Evolutionary conservation across 1,139 yeast species (phyloP).

Genomic region (Blastobotrys indianensis): DNA sequence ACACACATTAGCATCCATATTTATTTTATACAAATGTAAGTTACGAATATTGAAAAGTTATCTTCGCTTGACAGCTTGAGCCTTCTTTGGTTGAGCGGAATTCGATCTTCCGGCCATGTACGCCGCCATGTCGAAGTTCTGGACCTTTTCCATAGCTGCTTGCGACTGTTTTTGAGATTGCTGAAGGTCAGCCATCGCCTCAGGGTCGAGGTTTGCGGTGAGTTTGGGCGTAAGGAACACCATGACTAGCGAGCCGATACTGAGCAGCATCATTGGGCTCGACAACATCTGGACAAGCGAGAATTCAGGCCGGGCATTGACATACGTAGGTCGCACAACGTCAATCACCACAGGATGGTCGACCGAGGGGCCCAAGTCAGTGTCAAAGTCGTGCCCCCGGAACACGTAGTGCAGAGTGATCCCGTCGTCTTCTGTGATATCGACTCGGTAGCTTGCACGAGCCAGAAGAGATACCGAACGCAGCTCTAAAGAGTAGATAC

Average conservation of each 20-base stretch:
- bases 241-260: slow-evolving; percentile 31
- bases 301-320: slow-evolving; percentile 30
- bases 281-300: slow-evolving; percentile 31
- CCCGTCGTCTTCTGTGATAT: slow-evolving; percentile 20
- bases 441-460: slow-evolving; percentile 23
- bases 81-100: neutral
- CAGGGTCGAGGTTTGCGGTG: slow-evolving; percentile 34
- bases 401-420: slow-evolving; percentile 25
- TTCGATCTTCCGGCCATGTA: slow-evolving; percentile 24
- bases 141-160: slow-evolving; percentile 22
- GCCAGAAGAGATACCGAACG: slow-evolving; percentile 16
- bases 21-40: neutral
- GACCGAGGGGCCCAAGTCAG: slow-evolving; percentile 28
- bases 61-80: neutral
- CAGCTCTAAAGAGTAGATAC: slow-evolving; percentile 22
- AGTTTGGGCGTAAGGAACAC: slow-evolving; percentile 34
- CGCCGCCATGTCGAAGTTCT: slow-evolving; percentile 29
- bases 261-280: slow-evolving; percentile 36
- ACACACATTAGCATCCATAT: too few relatives aligned
- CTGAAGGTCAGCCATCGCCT: slow-evolving; percentile 30
- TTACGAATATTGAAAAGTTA: neutral
- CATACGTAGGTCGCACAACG: slow-evolving; percentile 17
- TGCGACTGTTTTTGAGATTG: slow-evolving; percentile 19
- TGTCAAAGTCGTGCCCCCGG: slow-evolving; percentile 27
- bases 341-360: slow-evolving; percentile 23